Conservation (phyloP, 495 filamentous ascomycete genomes). For the Platismatia glauca region DNA sequence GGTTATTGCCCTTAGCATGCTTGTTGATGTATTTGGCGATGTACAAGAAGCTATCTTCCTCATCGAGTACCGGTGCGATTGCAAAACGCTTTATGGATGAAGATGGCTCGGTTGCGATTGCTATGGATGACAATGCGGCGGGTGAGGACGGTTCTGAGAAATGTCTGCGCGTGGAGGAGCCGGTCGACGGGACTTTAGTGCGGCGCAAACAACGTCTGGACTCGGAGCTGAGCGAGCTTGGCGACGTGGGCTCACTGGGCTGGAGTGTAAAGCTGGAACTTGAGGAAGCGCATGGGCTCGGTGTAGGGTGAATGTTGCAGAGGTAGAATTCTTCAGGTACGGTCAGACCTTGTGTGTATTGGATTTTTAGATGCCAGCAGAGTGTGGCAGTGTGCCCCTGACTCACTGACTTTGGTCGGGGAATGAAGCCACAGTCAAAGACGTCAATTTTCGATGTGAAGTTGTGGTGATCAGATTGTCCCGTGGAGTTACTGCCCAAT, state of each 20-base stretch:
- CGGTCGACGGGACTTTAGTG: not conserved
- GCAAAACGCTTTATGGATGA: not conserved
- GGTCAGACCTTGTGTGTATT: not conserved
- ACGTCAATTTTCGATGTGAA: not conserved
- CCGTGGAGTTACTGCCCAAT: too few species aligned
- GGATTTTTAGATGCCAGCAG: constrained; percentile 3
- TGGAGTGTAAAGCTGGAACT: not conserved
- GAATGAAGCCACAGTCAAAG: not conserved
- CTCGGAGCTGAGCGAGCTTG: not conserved
- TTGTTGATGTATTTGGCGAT: not conserved
- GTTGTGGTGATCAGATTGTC: not conserved
- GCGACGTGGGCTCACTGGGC: not conserved
- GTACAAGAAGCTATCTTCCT: constrained; percentile 6
- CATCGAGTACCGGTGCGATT: not conserved
- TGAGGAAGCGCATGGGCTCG: not conserved
- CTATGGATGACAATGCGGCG: not conserved
- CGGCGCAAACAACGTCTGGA: not conserved
- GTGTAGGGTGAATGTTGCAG: not conserved
- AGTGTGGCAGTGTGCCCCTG: not conserved
- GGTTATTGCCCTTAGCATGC: not conserved
- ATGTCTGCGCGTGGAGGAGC: not conserved
- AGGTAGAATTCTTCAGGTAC: not conserved
- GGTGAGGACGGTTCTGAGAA: not conserved
- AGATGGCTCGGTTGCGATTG: not conserved
- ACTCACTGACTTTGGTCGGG: not conserved